Evolutionary conservation across 768 basidiomycete genomes (phyloP), one percentile per base, ranked within the genome.

Genomic region (Terana coerulea): DNA sequence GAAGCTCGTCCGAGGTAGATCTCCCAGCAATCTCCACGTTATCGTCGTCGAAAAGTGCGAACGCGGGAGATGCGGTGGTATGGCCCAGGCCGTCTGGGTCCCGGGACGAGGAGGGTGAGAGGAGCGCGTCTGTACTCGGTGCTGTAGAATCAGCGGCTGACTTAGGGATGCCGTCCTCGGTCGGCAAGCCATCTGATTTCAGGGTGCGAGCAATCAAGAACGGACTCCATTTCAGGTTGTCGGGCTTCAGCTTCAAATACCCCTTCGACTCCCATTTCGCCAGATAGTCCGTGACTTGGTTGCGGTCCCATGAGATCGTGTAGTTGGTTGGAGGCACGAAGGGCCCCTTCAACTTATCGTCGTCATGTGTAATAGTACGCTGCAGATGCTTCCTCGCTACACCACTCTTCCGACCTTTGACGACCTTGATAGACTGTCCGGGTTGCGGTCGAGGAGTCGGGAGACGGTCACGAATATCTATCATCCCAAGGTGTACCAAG

Each of bases 161-260:
- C 8, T 47, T 31, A 7, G 47, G 52, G 6, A 25, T 26, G 25
- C 12, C 31, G 10, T 49, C 42, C 9, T 52, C 55, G 2, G 22
- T 11, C 14, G 41, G 31, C n/a, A 51, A 34, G n/a, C 43, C 55
- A 28, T 57, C 55, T 7, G 51, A 53, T 58, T 68, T 65, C 49
- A 65, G 67, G 36, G 65, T 69, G 47, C 79, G 72, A 5, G 84
- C 74, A 37, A 92, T 68, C 33, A 97, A 71, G 68, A 95, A 98
- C 24, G 95, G 95, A 55, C 86, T 95, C 90, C 95, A 99, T 63
- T 91, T 93, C 54, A 98, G 75, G 66, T 83, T 83, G 62, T 95
- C 92, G 1, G 93, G 85, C 58, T 79, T 81, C 51, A 91, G 72
- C 57, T 68, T 78, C 53, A 93, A 62, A 59, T 92, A 88, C 4